Evolutionary conservation across 2,329 filamentous ascomycete species (phyloP).

Genomic region (Fragosphaeria purpurea): DNA sequence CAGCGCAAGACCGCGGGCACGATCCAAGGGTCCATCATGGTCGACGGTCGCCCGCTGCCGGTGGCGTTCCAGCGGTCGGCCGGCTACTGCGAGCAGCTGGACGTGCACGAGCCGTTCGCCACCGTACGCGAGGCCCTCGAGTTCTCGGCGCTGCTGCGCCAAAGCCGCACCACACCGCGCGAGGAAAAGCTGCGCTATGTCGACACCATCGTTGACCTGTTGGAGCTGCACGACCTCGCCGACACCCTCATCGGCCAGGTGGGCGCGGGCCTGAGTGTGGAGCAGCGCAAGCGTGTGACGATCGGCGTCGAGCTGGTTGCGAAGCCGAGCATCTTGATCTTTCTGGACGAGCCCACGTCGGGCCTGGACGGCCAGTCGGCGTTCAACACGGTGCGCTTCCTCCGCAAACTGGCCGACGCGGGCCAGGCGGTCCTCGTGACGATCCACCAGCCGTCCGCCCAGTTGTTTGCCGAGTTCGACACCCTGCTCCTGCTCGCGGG

Average conservation of each 20-base stretch:
- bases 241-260: conserved; percentile 36
- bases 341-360: conserved; percentile 50
- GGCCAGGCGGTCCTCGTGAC: conserved; percentile 61
- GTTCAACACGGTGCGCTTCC: conserved; percentile 53
- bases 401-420: conserved; percentile 56
- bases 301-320: conserved; percentile 53
- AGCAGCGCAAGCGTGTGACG: conserved; percentile 45
- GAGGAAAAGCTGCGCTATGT: conserved; percentile 68
- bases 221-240: conserved; percentile 38
- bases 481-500: too few species aligned
- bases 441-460: conserved; percentile 59
- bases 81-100: conserved; percentile 72
- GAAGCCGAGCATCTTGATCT: conserved; percentile 38
- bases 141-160: conserved; percentile 65
- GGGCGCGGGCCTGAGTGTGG: conserved; percentile 43
- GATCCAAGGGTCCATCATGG: conserved; percentile 62
- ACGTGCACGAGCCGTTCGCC: conserved; percentile 61
- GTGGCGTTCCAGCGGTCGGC: conserved; percentile 69
- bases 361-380: conserved; percentile 61
- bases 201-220: conserved; percentile 61
- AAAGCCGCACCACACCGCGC: conserved; percentile 51
- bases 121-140: conserved; percentile 69
- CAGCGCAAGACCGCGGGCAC: conserved; percentile 70
- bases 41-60: conserved; percentile 64
- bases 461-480: conserved; percentile 36